Evolutionary conservation across 75 land plant genomes (phyloP).

Genomic region (Ceratopteris richardii): DNA sequence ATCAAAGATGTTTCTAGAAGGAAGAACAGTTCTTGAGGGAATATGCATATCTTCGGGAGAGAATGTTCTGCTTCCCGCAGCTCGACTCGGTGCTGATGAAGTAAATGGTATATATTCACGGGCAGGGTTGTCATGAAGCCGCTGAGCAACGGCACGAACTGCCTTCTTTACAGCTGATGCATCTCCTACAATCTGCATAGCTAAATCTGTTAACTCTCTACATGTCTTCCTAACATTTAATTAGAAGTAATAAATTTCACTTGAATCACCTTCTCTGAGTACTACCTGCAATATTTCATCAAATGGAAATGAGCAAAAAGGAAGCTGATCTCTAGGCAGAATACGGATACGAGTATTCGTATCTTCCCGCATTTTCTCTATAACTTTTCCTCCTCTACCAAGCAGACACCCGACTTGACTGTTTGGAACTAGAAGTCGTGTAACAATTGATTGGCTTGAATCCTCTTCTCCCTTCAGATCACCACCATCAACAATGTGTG

Average conservation of each 20-base stretch:
- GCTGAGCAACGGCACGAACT: constrained; percentile 42
- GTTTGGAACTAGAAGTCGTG: constrained; percentile 64
- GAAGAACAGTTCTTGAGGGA: no score
- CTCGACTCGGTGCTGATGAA: constrained; percentile 33
- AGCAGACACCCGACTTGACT: constrained; percentile 73
- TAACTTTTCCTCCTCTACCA: constrained; percentile 84
- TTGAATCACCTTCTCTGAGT: neutral
- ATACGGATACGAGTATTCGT: constrained; percentile 80
- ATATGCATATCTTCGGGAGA: neutral
- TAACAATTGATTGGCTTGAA: constrained; percentile 27
- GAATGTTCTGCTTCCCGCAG: constrained; percentile 29
- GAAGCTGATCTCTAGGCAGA: constrained; percentile 67
- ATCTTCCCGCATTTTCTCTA: constrained; percentile 87
- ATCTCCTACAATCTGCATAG: constrained; percentile 34
- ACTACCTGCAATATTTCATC: constrained; percentile 91
- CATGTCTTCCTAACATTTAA: neutral
- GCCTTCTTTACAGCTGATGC: constrained; percentile 60
- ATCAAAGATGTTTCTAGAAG: neutral
- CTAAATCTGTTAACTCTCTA: neutral
- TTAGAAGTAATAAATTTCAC: neutral
- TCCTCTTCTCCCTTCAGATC: constrained; percentile 7
- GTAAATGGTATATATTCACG: constrained; percentile 21
- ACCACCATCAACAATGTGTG: constrained; percentile 53
- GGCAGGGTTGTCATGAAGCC: constrained; percentile 65
- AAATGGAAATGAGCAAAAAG: constrained; percentile 52